Evolutionary conservation across 108 stramenopile species (phyloP).

Genomic region (Mediolabrus comicus): DNA sequence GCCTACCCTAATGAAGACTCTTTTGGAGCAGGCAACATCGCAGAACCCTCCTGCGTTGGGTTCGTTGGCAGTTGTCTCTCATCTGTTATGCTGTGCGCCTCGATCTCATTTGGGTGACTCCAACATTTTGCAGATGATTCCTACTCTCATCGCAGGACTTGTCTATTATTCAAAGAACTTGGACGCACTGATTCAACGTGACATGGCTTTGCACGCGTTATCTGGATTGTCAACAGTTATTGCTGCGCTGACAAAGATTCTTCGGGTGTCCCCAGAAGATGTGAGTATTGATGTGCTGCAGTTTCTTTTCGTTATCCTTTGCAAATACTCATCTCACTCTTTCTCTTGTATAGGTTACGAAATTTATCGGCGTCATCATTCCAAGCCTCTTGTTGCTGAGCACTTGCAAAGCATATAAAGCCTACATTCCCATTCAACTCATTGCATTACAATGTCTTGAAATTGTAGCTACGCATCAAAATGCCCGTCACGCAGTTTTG

Average conservation of each 20-base stretch:
- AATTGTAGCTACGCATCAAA: slow-evolving; percentile 16
- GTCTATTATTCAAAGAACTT: slow-evolving; percentile 43
- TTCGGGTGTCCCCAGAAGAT: slow-evolving; percentile 21
- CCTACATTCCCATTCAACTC: slow-evolving; percentile 32
- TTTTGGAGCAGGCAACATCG: slow-evolving; percentile 38
- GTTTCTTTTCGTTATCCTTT: background rate
- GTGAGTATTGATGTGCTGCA: slow-evolving; percentile 18
- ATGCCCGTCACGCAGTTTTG: slow-evolving; percentile 24
- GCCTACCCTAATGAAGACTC: slow-evolving; percentile 30
- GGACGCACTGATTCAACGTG: slow-evolving; percentile 10
- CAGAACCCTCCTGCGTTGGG: slow-evolving; percentile 39
- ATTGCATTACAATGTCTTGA: slow-evolving; percentile 42
- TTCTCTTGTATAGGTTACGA: slow-evolving; percentile 20
- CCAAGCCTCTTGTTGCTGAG: slow-evolving; percentile 37
- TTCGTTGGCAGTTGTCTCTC: slow-evolving; percentile 25
- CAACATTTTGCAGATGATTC: slow-evolving; percentile 26
- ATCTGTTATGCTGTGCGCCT: slow-evolving; percentile 33
- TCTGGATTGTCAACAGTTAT: slow-evolving; percentile 21
- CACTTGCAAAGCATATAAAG: background rate
- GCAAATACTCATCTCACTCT: background rate
- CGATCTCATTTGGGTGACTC: slow-evolving; percentile 27
- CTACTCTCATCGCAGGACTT: slow-evolving; percentile 35
- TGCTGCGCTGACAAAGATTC: slow-evolving; percentile 34
- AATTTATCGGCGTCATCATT: slow-evolving; percentile 33
- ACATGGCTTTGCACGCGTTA: slow-evolving; percentile 2